These are phyloP conservation scores for Moricandia moricandioides DNA, from an alignment of 345 rosid genomes.

Conservation along the genomic window DNA sequence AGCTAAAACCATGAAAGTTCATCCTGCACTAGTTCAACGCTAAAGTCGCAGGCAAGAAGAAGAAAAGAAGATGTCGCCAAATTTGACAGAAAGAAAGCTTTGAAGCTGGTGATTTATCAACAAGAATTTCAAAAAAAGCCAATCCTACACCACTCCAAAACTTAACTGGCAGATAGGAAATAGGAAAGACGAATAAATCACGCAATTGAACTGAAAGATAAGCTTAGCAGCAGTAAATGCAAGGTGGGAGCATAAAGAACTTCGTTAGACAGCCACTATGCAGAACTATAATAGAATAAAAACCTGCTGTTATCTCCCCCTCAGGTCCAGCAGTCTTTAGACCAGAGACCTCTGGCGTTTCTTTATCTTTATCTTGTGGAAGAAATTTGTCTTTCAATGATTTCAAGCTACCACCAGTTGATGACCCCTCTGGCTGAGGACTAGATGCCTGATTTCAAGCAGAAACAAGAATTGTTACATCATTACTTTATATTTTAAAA, in stretches of 20 bases:
- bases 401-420: slow-evolving; percentile 77
- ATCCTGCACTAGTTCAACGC: not conserved
- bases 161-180: not conserved
- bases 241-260: not conserved
- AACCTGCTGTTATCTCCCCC: slow-evolving; percentile 99
- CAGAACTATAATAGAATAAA: slow-evolving; percentile 21
- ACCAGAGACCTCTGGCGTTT: slow-evolving; percentile 69
- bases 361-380: slow-evolving; percentile 71
- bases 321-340: slow-evolving; percentile 87
- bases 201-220: not conserved
- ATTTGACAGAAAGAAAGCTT: slow-evolving; percentile 8
- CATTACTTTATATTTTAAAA: not conserved
- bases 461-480: not conserved
- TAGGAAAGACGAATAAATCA: not conserved
- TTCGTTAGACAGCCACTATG: slow-evolving; percentile 35
- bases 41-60: not conserved
- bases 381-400: slow-evolving; percentile 72
- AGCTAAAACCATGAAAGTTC: not conserved
- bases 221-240: slow-evolving; percentile 8
- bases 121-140: slow-evolving; percentile 8
- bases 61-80: not conserved
- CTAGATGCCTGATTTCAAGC: slow-evolving; percentile 66
- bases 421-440: slow-evolving; percentile 74
- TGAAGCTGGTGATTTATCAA: not conserved
- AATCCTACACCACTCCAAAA: not conserved